Base-by-base conservation (phyloP, 164 flowering plant genomes). In the Vitis riparia region DNA sequence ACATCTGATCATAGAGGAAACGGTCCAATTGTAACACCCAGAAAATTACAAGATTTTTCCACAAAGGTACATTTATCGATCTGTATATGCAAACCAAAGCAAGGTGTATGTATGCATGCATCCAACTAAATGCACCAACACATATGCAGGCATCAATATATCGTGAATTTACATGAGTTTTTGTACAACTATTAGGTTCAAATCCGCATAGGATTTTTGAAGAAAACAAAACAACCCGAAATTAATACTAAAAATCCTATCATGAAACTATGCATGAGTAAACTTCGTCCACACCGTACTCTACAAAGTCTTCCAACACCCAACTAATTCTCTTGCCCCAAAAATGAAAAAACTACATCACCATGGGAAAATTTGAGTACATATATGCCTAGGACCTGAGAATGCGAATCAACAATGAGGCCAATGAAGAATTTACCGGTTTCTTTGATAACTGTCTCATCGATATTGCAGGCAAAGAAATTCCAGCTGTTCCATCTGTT, bases 401-500 rank as follows among this genome's bases (percentile, higher is more conserved):
- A 27, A 53, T n/a, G 12, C 8, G 61, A 59, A 68, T 19, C 16
- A 69, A 62, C 47, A 51, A 68, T 13, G 19, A 16, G 11, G 53
- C 6, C 13, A 52, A 50, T 11, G 5, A 19, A 61, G 66, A 55
- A 16, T 55, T 48, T 69, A 86, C 96, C 96, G 60, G 97, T 90
- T 87, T 91, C 98, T 77, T 80, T 91, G 58, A 93, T 91, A 27
- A 93, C 81, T 0, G 87, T 86, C 75, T 93, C 98, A 67, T 88
- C 86, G 74, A 93, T 88, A 71, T 88, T 75, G 72, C 98, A 93
- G 16, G 92, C 95, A 76, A 93, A 93, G 79, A 87, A 89, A 75
- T 93, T 93, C 98, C 98, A 93, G 81, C 97, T 93, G 80, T 88
- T 93, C 98, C 98, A 93, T 81, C 98, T 93, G 88, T 67, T 69